These are phyloP conservation scores for Boletus eberwhitei DNA, from an alignment of 768 basidiomycete genomes.

Conservation along the genomic window DNA sequence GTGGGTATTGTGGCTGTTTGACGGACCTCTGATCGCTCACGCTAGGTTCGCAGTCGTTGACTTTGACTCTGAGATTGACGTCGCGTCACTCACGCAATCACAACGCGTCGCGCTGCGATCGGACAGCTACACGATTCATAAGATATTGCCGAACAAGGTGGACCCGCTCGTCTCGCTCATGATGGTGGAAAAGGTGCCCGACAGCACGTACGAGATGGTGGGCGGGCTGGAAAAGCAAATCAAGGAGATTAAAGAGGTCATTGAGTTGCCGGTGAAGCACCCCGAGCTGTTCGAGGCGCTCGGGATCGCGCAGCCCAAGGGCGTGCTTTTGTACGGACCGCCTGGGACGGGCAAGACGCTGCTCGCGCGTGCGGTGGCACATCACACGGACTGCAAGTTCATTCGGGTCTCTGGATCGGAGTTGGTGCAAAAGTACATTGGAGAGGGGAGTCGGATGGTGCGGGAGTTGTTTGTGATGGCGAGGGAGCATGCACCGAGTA, in stretches of 20 bases:
- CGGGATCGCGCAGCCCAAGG: slow-evolving; percentile 96
- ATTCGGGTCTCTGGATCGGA: slow-evolving; percentile 94
- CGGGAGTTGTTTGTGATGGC: slow-evolving; percentile 99
- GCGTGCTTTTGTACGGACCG: slow-evolving; percentile 92
- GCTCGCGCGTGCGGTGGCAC: slow-evolving; percentile 91
- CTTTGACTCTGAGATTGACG: slow-evolving; percentile 82
- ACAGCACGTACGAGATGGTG: slow-evolving; percentile 99
- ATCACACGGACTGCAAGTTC: slow-evolving; percentile 97
- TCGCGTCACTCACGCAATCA: slow-evolving; percentile 74
- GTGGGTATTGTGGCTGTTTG: slow-evolving; percentile 44
- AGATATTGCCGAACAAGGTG: slow-evolving; percentile 95
- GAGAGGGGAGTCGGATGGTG: slow-evolving; percentile 95
- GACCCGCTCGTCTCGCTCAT: slow-evolving; percentile 97
- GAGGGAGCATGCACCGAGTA: slow-evolving; percentile 92
- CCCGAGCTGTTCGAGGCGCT: slow-evolving; percentile 95
- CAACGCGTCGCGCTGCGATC: slow-evolving; percentile 94
- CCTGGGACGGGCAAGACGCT: slow-evolving; percentile 97
- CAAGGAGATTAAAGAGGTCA: slow-evolving; percentile 99
- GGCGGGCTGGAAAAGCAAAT: slow-evolving; percentile 97
- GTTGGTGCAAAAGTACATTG: slow-evolving; percentile 97
- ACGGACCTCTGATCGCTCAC: background rate
- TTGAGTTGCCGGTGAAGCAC: slow-evolving; percentile 95
- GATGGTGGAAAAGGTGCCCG: slow-evolving; percentile 99
- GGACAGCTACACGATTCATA: slow-evolving; percentile 95
- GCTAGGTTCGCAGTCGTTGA: slow-evolving; percentile 69